phyloP scores from a whole-genome alignment of 2,329 filamentous ascomycete species.

The Aspergillus pseudonomiae region DNA sequence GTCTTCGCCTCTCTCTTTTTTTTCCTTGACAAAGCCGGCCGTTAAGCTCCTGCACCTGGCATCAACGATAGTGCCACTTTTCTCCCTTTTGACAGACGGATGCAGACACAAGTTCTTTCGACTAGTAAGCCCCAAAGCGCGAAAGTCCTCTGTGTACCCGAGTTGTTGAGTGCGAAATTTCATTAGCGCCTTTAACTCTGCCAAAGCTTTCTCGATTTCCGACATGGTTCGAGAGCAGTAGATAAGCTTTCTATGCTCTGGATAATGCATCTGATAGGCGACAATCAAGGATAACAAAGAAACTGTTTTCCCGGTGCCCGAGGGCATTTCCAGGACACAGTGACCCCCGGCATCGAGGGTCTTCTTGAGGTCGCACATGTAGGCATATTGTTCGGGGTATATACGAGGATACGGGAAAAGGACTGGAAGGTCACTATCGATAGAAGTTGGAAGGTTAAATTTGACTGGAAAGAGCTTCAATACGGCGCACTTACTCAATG shows the following conservation, averaged over 20 bases:
- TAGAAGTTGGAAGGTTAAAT: constrained; percentile 12
- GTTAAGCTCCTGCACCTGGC: constrained; percentile 94
- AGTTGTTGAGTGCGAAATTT: constrained; percentile 88
- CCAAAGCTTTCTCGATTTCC: constrained; percentile 96
- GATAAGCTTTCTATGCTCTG: constrained; percentile 92
- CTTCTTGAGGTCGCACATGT: constrained; percentile 83
- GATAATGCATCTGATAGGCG: constrained; percentile 92
- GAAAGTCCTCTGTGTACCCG: constrained; percentile 89
- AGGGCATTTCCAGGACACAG: constrained; percentile 98
- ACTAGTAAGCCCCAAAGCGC: constrained; percentile 88
- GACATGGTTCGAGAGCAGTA: constrained; percentile 99
- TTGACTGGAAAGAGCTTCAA: neutral
- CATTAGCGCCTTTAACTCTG: constrained; percentile 90
- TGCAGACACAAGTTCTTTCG: constrained; percentile 97
- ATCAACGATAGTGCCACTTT: constrained; percentile 91
- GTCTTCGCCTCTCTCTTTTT: constrained; percentile 91
- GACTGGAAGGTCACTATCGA: constrained; percentile 64
- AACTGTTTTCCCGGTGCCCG: constrained; percentile 95
- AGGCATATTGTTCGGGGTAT: constrained; percentile 74
- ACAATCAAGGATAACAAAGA: constrained; percentile 93
- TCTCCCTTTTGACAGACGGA: constrained; percentile 93
- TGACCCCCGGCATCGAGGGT: constrained; percentile 94
- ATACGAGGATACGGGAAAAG: constrained; percentile 76
- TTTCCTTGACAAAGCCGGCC: constrained; percentile 95
- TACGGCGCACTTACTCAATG: constrained; percentile 63